Base-by-base conservation (phyloP, 1,284 basidiomycete genomes). In the Pisolithus thermaeus region DNA sequence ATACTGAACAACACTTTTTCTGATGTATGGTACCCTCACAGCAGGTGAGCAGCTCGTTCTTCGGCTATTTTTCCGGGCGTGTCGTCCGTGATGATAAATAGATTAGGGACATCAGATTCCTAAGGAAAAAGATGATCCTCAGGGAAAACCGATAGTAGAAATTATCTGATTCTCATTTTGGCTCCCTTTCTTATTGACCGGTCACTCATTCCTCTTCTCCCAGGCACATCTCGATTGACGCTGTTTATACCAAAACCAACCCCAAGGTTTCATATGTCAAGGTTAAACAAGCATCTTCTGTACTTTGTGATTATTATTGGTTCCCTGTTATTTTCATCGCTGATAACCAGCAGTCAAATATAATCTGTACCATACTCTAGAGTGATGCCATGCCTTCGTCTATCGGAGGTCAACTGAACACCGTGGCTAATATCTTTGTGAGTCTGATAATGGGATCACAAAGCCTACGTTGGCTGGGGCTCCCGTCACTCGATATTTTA, bases 381-480 rank as follows among this genome's bases (percentile, higher is more conserved):
- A n/a, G n/a, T n/a, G n/a, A n/a, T n/a, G n/a, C n/a, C n/a, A n/a
- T n/a, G n/a, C n/a, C n/a, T n/a, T n/a, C n/a, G n/a, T n/a, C n/a
- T n/a, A n/a, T n/a, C n/a, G n/a, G n/a, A n/a, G n/a, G n/a, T n/a
- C n/a, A n/a, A n/a, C n/a, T n/a, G n/a, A n/a, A n/a, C 14, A 20
- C 18, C 18, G 1, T 39, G 28, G 11, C 7, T 30, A 9, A 30
- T 35, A 88, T 98, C 35, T 75, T 61, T 80, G 86, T 0, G 86
- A 88, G 55, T 78, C 79, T 1, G 80, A 80, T 49, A 84, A 83
- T 54, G 82, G 88, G 0, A 94, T 95, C 0, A 93, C 97, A 51
- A 95, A 94, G 64, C 83, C 98, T 25, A 96, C 96, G 0, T 76
- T 99, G 16, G 95, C 96, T 0, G 96, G 98, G 71, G 97, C 96